phyloP scores from a whole-genome alignment of 257 asterid genomes.

The Salvia rosmarinus region DNA sequence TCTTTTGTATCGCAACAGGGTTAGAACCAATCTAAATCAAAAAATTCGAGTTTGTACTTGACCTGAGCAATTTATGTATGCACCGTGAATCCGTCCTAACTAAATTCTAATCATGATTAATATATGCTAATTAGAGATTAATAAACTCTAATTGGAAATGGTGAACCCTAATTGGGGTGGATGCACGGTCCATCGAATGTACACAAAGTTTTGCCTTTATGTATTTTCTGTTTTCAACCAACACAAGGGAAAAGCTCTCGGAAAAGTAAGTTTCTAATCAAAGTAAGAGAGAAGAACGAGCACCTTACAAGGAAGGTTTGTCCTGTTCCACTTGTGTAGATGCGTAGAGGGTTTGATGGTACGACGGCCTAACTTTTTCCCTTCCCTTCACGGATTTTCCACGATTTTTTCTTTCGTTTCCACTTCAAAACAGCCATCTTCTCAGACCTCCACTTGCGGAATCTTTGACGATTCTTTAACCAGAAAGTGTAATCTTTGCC shows the following conservation, averaged over 20 bases:
- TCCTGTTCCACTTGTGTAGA: not conserved
- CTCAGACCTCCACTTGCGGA: conserved; percentile 57
- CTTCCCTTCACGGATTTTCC: conserved; percentile 50
- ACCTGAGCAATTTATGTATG: conserved; percentile 18
- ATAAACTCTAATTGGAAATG: no score
- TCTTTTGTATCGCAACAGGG: conserved; percentile 23
- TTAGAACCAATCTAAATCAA: conserved; percentile 21
- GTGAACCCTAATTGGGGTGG: no score
- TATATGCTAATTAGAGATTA: no score
- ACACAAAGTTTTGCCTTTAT: no score
- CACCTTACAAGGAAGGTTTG: not conserved
- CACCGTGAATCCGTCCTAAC: no score
- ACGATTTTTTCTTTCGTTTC: conserved; percentile 61
- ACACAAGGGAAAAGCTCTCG: not conserved
- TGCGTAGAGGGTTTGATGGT: not conserved
- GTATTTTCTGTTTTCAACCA: conserved; percentile 1
- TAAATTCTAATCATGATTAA: no score
- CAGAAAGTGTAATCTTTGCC: conserved; percentile 73
- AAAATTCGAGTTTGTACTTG: conserved; percentile 12
- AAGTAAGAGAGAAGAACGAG: no score
- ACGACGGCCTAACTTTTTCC: conserved; percentile 21
- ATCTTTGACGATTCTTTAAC: conserved; percentile 63
- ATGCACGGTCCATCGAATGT: no score
- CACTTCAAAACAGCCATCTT: conserved; percentile 64
- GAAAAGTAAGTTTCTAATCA: not conserved